Conservation (phyloP, 768 basidiomycete species). For the Neoboletus magnificus region DNA sequence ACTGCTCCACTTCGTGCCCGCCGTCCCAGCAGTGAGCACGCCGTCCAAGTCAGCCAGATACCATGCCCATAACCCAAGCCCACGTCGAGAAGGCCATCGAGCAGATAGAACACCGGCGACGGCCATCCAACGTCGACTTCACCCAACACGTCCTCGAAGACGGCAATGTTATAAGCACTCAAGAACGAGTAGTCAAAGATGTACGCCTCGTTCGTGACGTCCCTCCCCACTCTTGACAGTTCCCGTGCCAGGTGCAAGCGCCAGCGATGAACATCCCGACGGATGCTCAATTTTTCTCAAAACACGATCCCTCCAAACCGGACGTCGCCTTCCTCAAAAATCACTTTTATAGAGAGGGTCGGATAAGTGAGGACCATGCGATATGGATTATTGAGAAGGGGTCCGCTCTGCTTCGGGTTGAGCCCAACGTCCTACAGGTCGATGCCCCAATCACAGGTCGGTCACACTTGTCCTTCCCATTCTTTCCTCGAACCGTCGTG, state of each 20-base stretch:
- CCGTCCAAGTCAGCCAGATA: conserved; percentile 4
- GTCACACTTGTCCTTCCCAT: not conserved
- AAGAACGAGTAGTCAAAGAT: conserved; percentile 95
- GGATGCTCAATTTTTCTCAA: conserved; percentile 89
- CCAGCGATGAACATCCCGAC: conserved; percentile 93
- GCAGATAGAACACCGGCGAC: conserved; percentile 41
- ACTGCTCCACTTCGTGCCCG: conserved; percentile 1
- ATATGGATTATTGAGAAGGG: conserved; percentile 88
- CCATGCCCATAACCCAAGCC: conserved; percentile 35
- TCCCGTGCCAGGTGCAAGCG: conserved; percentile 78
- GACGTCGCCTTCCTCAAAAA: conserved; percentile 97
- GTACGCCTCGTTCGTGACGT: conserved; percentile 41
- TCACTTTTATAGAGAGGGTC: conserved; percentile 96
- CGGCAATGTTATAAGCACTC: conserved; percentile 86
- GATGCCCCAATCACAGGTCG: conserved; percentile 97
- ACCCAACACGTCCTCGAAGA: conserved; percentile 92
- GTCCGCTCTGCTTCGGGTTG: conserved; percentile 76
- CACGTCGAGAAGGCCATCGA: conserved; percentile 35
- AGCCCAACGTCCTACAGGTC: conserved; percentile 89
- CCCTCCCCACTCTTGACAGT: conserved; percentile 6
- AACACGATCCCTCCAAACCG: conserved; percentile 82
- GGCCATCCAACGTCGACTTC: conserved; percentile 73
- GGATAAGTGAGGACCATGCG: conserved; percentile 92
- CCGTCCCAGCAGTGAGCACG: not conserved
- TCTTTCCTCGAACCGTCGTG: not conserved